A percentile compares a stretch with the other conserved stretches of the same genome.
phyloP scores from a whole-genome alignment of 2,329 filamentous ascomycete genomes.

The Cryphonectria parasitica region DNA sequence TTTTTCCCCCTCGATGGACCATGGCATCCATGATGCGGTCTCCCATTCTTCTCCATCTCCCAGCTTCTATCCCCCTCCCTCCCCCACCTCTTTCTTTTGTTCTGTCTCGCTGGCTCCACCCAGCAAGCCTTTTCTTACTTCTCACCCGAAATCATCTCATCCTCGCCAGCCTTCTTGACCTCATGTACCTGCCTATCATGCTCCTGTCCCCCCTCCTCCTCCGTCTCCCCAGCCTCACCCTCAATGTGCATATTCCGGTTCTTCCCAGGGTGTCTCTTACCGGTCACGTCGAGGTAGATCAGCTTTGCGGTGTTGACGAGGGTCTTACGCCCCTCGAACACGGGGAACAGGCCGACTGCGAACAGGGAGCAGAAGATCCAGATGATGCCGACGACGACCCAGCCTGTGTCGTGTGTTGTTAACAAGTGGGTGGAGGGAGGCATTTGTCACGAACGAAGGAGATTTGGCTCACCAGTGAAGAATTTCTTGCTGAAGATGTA shows the following conservation, averaged over 20 bases:
- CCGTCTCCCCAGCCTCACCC: constrained; percentile 14
- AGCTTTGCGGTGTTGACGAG: constrained; percentile 63
- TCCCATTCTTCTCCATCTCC: not conserved
- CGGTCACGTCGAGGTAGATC: constrained; percentile 64
- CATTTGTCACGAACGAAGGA: not conserved
- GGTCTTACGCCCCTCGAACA: constrained; percentile 77
- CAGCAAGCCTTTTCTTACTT: not conserved
- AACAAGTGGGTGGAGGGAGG: not conserved
- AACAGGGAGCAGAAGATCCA: constrained; percentile 77
- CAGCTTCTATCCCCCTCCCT: not conserved
- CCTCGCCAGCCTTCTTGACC: not conserved
- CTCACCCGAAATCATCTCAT: not conserved
- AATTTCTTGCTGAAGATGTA: constrained; percentile 84
- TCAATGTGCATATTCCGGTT: constrained; percentile 30
- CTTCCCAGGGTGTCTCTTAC: constrained; percentile 40
- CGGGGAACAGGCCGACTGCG: constrained; percentile 78
- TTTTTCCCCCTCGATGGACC: too few relatives aligned
- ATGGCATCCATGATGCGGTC: too few relatives aligned
- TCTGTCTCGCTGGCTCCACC: not conserved
- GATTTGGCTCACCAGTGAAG: constrained; percentile 57
- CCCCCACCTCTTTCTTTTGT: not conserved
- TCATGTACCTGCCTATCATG: not conserved
- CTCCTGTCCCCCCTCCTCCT: constrained; percentile 6
- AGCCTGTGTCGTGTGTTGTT: constrained; percentile 49
- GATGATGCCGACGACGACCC: constrained; percentile 75